Percentiles rank a stretch among this genome's conserved stretches.
phyloP scores from a whole-genome alignment of 164 flowering plant species.

The Liriodendron chinense region DNA sequence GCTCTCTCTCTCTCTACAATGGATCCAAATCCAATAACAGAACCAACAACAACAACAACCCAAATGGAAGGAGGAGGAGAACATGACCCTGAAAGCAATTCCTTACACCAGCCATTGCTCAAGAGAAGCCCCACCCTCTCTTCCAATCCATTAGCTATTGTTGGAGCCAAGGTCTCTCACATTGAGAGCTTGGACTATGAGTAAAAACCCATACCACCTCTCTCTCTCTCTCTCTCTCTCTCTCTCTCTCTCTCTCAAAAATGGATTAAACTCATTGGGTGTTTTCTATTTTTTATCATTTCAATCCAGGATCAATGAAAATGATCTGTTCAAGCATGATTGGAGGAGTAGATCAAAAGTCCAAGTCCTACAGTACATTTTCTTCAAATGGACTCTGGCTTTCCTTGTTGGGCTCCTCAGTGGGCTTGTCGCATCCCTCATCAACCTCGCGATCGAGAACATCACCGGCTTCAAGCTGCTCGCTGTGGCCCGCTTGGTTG shows the following conservation, averaged over 20 bases:
- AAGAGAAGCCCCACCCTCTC: slow-evolving; percentile 66
- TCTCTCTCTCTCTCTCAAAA: not conserved
- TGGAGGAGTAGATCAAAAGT: slow-evolving; percentile 82
- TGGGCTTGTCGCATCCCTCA: slow-evolving; percentile 70
- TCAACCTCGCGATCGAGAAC: slow-evolving; percentile 90
- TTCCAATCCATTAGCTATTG: slow-evolving; percentile 64
- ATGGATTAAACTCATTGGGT: not conserved
- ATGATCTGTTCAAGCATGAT: slow-evolving; percentile 93
- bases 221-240: not conserved
- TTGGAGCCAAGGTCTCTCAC: slow-evolving; percentile 82
- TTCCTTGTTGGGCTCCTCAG: slow-evolving; percentile 79
- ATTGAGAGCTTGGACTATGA: slow-evolving; percentile 95
- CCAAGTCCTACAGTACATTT: slow-evolving; percentile 74
- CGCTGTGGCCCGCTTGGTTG: slow-evolving; percentile 34
- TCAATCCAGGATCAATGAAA: slow-evolving; percentile 75
- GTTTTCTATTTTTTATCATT: not conserved
- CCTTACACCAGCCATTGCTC: slow-evolving; percentile 57
- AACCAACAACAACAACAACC: slow-evolving; percentile 9
- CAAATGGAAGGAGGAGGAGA: slow-evolving; percentile 33
- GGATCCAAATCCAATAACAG: slow-evolving; percentile 25
- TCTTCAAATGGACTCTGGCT: slow-evolving; percentile 78
- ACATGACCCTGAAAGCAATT: slow-evolving; percentile 69
- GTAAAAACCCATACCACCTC: slow-evolving; percentile 31
- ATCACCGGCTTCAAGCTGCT: slow-evolving; percentile 82
- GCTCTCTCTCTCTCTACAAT: slow-evolving; percentile 7